Evolutionary conservation across 352 stramenopile species (phyloP), one percentile per base, ranked within the genome.

Genomic region (Pythium myriotylum): DNA sequence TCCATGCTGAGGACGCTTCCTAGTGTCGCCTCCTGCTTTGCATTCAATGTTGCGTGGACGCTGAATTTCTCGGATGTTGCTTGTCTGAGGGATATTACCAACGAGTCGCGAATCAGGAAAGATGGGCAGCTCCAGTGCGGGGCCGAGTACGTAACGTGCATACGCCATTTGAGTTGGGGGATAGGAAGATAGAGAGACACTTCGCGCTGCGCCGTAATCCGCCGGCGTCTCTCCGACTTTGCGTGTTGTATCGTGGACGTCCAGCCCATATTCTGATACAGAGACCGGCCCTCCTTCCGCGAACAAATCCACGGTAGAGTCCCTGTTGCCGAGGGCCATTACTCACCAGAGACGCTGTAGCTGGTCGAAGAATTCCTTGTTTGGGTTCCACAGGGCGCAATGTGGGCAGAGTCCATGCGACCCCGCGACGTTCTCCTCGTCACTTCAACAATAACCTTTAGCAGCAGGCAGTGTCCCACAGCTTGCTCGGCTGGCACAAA

Each of bases 21-120:
- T 7, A 35, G 56, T 64, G 56, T 64, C 56, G 56, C 37, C 37
- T 64, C 26, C 29, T 27, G 4, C 37, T 10, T 16, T 26, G 37
- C 37, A 51, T 57, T 35, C 56, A 64, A 64, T 57, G 56, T 39
- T 56, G 56, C 47, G 56, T 64, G 56, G 56, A 64, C 56, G 9
- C 6, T 29, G 39, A 26, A 16, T 19, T 26, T 27, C 12, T 33
- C 19, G 22, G 20, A 10, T 35, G 29, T 35, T 10, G 29, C 29
- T 35, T 35, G 29, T 35, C 29, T 35, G 29, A 16, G 17, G 14
- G 8, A 17, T 37, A 48, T 64, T 64, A 64, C 56, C 56, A 64
- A 64, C 47, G 22, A 46, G 33, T 54, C 29, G 20, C 45, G 45
- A 62, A 64, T 56, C 56, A 56, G 55, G 45, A 33, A 39, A 22